Evolutionary conservation across 2,329 filamentous ascomycete genomes (phyloP), one percentile per base, ranked within the genome.

Genomic region (Verticillium dahliae): DNA sequence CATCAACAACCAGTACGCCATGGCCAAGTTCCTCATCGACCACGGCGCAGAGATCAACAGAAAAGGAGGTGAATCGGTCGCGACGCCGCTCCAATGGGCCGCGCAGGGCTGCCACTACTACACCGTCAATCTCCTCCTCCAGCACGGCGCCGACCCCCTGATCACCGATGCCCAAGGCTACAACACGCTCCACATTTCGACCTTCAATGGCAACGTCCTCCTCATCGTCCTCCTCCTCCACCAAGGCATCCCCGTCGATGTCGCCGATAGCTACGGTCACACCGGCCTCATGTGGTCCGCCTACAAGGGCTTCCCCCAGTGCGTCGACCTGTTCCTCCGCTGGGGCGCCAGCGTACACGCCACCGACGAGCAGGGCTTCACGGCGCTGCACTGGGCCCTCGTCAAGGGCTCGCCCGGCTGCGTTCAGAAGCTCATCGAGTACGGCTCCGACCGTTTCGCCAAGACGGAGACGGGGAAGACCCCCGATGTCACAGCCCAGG

Each of bases 281-380:
- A 98, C 95, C 1, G 90, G 89, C 63, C 82, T 99, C 64, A 99
- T 99, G 95, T 99, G 95, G 95, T 92, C 95, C 18, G 94, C 94
- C 15, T 99, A 99, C 80, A 99, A 99, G 76, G 95, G 96, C 39
- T 97, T 89, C 72, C 91, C 94, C 0, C 88, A 90, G 56, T 96
- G 92, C 69, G 94, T 98, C 57, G 95, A 98, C 72, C 75, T 98
- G 54, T 94, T 97, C 67, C 78, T 99, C 62, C 87, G 92, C 68
- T 99, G 95, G 92, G 96, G 95, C 60, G 95, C 95, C 41, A 95
- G 92, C 72, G 92, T 97, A 9, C 92, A 96, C 74, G 89, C 91
- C 38, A 87, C 84, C 35, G 95, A 99, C 70, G 92, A 97, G 72
- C 90, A 93, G 68, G 94, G 94, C 34, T 95, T 98, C 73, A 97